A percentile compares a stretch with the other conserved stretches of the same genome.
Evolutionary conservation across 139 green algal species (phyloP).

Genomic region (Chlamydomonas sphaeroides): DNA sequence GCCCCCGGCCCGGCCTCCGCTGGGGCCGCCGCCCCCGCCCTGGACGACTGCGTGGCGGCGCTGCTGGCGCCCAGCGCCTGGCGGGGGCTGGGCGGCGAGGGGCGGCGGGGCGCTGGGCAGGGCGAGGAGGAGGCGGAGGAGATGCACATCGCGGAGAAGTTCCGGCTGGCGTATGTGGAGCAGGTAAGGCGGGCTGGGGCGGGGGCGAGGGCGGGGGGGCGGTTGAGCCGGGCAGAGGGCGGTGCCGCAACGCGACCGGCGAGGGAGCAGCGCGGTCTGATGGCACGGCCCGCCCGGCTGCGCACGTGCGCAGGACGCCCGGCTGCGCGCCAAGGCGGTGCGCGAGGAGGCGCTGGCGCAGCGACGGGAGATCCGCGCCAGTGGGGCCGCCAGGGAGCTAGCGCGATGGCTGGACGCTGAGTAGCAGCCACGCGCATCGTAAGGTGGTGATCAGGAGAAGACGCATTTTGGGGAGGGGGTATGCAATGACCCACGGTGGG

Average conservation of each 20-base stretch:
- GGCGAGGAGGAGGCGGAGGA: not conserved
- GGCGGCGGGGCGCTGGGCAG: not conserved
- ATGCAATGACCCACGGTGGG: not conserved
- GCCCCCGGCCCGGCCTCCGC: too few species aligned
- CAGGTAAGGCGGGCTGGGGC: not conserved
- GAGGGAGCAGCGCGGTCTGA: too few species aligned
- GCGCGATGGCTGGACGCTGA: constrained; percentile 32
- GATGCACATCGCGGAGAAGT: constrained; percentile 37
- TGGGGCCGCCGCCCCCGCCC: not conserved
- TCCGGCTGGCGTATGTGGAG: constrained; percentile 27
- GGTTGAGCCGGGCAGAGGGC: too few species aligned
- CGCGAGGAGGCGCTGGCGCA: constrained; percentile 12
- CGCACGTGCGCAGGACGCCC: constrained; percentile 15
- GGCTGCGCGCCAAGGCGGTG: constrained; percentile 23
- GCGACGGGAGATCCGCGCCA: constrained; percentile 3
- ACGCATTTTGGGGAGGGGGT: too few species aligned
- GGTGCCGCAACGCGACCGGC: too few species aligned
- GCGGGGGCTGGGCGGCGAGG: not conserved
- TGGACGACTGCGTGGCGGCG: constrained; percentile 26
- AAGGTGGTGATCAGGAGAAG: too few species aligned
- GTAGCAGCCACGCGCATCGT: not conserved
- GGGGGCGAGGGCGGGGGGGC: too few species aligned
- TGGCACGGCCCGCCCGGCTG: not conserved
- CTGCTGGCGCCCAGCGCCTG: constrained; percentile 2
- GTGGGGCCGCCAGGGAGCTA: constrained; percentile 5